Evolutionary conservation across 148 eudicot species (phyloP), one percentile per base, ranked within the genome.

Genomic region (Camellia lanceoleosa): DNA sequence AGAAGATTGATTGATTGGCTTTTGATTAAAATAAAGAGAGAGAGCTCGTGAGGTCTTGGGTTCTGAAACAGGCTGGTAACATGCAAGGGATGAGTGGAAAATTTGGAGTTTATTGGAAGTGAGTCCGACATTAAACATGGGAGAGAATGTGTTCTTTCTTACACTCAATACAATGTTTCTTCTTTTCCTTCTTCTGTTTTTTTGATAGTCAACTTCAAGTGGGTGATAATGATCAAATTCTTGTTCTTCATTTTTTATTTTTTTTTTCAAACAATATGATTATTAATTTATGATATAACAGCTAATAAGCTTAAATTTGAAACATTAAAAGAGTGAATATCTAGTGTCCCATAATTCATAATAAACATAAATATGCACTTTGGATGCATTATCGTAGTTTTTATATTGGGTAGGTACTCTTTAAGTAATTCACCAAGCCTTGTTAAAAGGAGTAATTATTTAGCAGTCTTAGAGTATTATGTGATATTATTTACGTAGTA

Each of bases 141-240:
- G 92, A 80, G 78, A 89, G 94, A 92, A 92, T 92, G 94, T 91
- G 97, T 87, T 92, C 78, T 83, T 87, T 92, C 78, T 83, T 77
- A 52, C 63, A 56, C 11, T 30, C 71, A 67, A 52, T 30, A 23
- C 78, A 20, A 38, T 55, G 52, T 62, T 80, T 7, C 71, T 80
- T 60, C 69, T 76, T 73, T 23, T 59, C 75, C 8, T 44, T 59
- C 18, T 47, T 80, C 15, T 61, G 42, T 49, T 70, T 30, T 12
- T 55, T 30, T 30, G 38, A 41, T 54, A 55, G 79, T 81, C 80
- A 79, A 81, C 81, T 78, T 30, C 30, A 49, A 60, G 63, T 55
- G 62, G 66, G 49, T 62, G 76, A 73, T 51, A 59, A 74, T 74
- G 13, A 81, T 68, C 65, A 73, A 65, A 72, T 16, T 71, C 46